Evolutionary conservation across 2,329 filamentous ascomycete species (phyloP).

Genomic region (Alternaria ethzedia): DNA sequence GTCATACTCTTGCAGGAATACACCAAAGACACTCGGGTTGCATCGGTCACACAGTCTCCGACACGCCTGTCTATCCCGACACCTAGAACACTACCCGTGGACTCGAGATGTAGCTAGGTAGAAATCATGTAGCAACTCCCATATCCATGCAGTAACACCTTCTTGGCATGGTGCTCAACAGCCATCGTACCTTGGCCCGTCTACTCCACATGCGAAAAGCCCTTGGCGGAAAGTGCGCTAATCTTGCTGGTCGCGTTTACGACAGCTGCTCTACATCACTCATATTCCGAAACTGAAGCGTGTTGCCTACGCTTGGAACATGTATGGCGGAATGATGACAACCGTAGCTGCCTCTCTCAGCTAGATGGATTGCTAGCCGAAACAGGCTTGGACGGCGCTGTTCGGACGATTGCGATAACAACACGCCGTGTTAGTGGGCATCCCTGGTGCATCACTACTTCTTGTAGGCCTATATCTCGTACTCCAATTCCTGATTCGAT

Average conservation of each 20-base stretch:
- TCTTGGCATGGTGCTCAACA: not conserved
- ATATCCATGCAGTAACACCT: not conserved
- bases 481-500: not conserved
- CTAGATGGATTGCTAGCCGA: constrained; percentile 4
- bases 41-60: not conserved
- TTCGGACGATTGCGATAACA: constrained; percentile 22
- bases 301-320: not conserved
- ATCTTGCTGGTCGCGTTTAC: not conserved
- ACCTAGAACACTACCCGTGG: not conserved
- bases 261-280: not conserved
- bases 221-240: not conserved
- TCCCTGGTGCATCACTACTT: not conserved
- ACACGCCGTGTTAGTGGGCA: constrained; percentile 17
- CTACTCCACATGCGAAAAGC: not conserved
- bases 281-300: not conserved
- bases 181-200: not conserved
- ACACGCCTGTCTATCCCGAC: not conserved
- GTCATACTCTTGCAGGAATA: not conserved
- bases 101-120: not conserved
- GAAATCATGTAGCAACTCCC: not conserved
- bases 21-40: not conserved
- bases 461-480: not conserved
- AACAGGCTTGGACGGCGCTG: not conserved
- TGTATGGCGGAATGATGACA: not conserved
- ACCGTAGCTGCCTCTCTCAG: not conserved